Evolutionary conservation across 208 protist species (phyloP), one percentile per base, ranked within the genome.

Genomic region (Crithidia sp.): DNA sequence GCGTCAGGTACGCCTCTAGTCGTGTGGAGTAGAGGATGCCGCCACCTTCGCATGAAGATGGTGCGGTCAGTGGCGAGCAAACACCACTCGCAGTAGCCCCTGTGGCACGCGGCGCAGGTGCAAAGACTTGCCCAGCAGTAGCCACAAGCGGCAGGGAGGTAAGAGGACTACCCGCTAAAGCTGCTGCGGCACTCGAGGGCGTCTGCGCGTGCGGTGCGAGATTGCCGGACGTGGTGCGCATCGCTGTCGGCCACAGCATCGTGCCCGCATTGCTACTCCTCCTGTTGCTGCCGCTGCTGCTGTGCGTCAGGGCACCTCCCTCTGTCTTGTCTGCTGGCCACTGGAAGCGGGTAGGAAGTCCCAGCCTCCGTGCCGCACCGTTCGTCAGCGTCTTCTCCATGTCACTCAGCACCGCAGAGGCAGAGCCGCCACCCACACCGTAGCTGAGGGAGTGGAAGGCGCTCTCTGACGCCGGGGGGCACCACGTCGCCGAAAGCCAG

Each of bases 1-100:
- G 12, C 7, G 81, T 67, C n/a, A 84, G 52, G 67, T 92, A 89
- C 14, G 79, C 86, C 71, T 93, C 86, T 17, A 90, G 64, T 2
- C 56, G 62, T 2, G 65, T 81, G 4, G 47, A 58, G 71, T 88
- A 85, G 41, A 92, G 56, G 4, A 87, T 59, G 0, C 88, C 91
- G 13, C 91, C 88, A 37, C 88, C 91, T 49, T 13, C 45, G 28
- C 28, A 28, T 28, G 28, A 28, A 1, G 12, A 17, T 45, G 14
- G 17, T 8, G 59, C 4, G 5, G 13, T 45, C 57, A 2, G 5
- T 28, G 13, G 28, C 28, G 28, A 28, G 28, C 28, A 28, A 28
- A 28, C 28, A 28, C 28, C 28, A 28, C 0, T 0, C 28, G 28
- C 28, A 28, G 28, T 28, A 28, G 28, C 28, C 28, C 28, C 28